phyloP scores from a whole-genome alignment of 495 filamentous ascomycete species.

The Polyplosphaeria fusca region DNA sequence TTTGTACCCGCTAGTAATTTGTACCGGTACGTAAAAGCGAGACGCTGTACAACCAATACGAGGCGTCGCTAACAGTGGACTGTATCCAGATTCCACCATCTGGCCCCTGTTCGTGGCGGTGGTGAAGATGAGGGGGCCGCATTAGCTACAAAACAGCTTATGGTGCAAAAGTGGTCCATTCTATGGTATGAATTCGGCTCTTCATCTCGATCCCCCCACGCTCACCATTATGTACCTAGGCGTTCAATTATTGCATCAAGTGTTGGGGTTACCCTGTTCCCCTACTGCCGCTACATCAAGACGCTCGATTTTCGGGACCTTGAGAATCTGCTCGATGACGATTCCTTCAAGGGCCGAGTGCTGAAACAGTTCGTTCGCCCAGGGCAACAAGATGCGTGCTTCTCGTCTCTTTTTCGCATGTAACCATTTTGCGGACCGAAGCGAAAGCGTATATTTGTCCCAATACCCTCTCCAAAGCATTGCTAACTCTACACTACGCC shows the following conservation, averaged over 20 bases:
- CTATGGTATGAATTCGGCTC: no score
- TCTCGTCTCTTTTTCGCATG: no score
- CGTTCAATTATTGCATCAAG: not conserved
- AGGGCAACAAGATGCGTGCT: no score
- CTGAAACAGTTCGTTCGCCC: not conserved
- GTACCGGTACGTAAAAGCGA: constrained; percentile 49
- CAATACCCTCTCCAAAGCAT: no score
- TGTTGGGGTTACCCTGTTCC: not conserved
- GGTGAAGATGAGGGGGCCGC: constrained; percentile 33
- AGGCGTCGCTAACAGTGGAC: not conserved
- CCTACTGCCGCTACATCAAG: constrained; percentile 52
- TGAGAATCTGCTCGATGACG: constrained; percentile 54
- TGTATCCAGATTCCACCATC: constrained; percentile 17
- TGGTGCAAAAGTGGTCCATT: constrained; percentile 53
- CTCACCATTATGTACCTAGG: constrained; percentile 27
- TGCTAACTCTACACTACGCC: no score
- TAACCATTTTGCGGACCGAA: no score
- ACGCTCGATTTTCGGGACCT: constrained; percentile 61
- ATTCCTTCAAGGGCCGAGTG: constrained; percentile 13
- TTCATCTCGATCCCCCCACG: constrained; percentile 63
- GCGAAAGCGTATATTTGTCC: no score
- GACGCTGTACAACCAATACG: not conserved
- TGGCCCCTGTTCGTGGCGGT: constrained; percentile 31
- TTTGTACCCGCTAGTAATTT: no score
- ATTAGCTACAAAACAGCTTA: constrained; percentile 40